Conservation (phyloP, 2,329 filamentous ascomycete species). For the Aspergillus sp. region DNA sequence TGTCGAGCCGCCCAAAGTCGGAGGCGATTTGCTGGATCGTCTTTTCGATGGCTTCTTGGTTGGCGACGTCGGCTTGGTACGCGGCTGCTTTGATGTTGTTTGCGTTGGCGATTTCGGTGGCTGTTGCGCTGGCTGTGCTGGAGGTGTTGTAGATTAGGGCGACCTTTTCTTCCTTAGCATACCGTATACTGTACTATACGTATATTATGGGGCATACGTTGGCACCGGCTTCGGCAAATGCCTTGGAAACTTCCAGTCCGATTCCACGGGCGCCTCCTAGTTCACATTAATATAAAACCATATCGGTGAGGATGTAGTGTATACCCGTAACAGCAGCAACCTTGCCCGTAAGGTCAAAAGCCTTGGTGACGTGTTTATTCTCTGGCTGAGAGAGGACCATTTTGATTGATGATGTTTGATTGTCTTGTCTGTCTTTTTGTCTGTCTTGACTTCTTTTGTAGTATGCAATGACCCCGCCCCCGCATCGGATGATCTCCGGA, state of each 20-base stretch:
- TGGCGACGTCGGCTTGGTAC: conserved; percentile 29
- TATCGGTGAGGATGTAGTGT: background rate
- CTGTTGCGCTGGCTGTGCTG: conserved; percentile 16
- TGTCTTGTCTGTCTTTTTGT: background rate
- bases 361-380: conserved; percentile 21
- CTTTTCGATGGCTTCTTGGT: conserved; percentile 24
- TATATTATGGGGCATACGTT: too few relatives aligned
- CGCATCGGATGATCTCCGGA: background rate
- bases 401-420: background rate
- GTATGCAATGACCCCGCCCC: background rate
- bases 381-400: conserved; percentile 22
- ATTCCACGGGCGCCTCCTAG: conserved; percentile 31
- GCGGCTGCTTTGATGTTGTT: conserved; percentile 27
- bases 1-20: conserved; percentile 42
- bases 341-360: conserved; percentile 24
- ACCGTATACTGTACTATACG: too few relatives aligned
- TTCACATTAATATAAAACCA: background rate
- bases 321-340: conserved; percentile 22
- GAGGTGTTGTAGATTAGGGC: conserved; percentile 29
- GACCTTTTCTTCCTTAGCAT: conserved; percentile 13
- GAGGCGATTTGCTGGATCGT: conserved; percentile 28
- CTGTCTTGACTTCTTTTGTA: background rate
- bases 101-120: conserved; percentile 19
- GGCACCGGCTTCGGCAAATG: conserved; percentile 33
- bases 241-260: conserved; percentile 35